Conservation (phyloP, 495 filamentous ascomycete genomes). For the Aspergillus sparsus region DNA sequence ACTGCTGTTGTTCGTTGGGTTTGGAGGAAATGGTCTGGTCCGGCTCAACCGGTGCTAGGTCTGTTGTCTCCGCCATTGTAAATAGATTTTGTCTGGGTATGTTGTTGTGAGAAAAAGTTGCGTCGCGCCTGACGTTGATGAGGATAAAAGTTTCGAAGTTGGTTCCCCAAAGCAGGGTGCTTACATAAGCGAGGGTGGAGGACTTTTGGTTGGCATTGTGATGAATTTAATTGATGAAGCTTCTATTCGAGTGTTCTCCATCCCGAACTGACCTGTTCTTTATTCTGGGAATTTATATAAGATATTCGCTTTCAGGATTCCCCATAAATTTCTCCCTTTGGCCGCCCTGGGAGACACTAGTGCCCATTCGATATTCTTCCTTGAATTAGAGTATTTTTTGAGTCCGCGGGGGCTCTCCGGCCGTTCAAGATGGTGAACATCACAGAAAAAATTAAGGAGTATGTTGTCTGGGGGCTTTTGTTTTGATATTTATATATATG, state of each 20-base stretch:
- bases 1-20: slow-evolving; percentile 24
- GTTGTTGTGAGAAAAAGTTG: not conserved
- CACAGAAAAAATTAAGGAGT: slow-evolving; percentile 99
- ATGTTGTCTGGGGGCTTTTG: slow-evolving; percentile 30
- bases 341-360: not conserved
- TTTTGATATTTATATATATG: not conserved
- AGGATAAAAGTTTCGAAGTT: slow-evolving; percentile 6
- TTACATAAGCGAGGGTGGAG: slow-evolving; percentile 29
- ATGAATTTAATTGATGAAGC: slow-evolving; percentile 24
- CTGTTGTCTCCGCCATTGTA: slow-evolving; percentile 39
- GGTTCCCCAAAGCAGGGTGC: not conserved
- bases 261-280: not conserved
- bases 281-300: not conserved
- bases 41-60: slow-evolving; percentile 14
- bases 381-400: slow-evolving; percentile 15
- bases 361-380: slow-evolving; percentile 1
- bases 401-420: slow-evolving; percentile 35
- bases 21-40: slow-evolving; percentile 12
- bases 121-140: slow-evolving; percentile 7
- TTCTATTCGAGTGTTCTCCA: too few relatives aligned
- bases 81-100: not conserved
- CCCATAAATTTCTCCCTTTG: not conserved
- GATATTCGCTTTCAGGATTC: not conserved
- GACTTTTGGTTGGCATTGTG: slow-evolving; percentile 26
- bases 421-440: slow-evolving; percentile 94